phyloP scores from a whole-genome alignment of 495 filamentous ascomycete species.

The Aspergillus haitiensis region DNA sequence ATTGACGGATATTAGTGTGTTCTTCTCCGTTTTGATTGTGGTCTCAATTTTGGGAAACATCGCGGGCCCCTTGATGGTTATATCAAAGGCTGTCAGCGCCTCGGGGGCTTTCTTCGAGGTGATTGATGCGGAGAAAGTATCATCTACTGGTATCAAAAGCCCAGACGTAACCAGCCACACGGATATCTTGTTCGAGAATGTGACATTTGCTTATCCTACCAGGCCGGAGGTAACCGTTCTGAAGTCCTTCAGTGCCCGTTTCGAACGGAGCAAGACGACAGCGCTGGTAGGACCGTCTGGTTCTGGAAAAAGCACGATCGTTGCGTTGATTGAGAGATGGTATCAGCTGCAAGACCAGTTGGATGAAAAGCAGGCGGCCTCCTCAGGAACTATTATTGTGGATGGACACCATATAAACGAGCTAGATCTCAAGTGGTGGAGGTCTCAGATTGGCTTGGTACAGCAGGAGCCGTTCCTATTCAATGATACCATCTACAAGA shows the following conservation, averaged over 20 bases:
- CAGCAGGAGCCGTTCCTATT: slow-evolving; percentile 73
- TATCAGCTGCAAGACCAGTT: slow-evolving; percentile 42
- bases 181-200: slow-evolving; percentile 58
- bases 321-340: slow-evolving; percentile 63
- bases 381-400: slow-evolving; percentile 49
- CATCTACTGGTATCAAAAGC: slow-evolving; percentile 34
- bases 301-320: slow-evolving; percentile 66
- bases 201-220: slow-evolving; percentile 62
- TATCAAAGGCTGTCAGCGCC: slow-evolving; percentile 50
- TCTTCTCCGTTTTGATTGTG: slow-evolving; percentile 45
- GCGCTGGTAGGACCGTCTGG: slow-evolving; percentile 62
- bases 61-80: slow-evolving; percentile 46
- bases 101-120: slow-evolving; percentile 45
- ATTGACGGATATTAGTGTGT: slow-evolving; percentile 34
- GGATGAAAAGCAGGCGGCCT: slow-evolving; percentile 3
- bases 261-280: slow-evolving; percentile 49
- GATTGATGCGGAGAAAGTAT: slow-evolving; percentile 46
- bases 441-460: slow-evolving; percentile 64
- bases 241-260: slow-evolving; percentile 37
- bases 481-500: slow-evolving; percentile 64
- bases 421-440: slow-evolving; percentile 62
- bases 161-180: slow-evolving; percentile 28
- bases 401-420: slow-evolving; percentile 49
- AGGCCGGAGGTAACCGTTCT: slow-evolving; percentile 45
- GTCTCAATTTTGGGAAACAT: slow-evolving; percentile 31